phyloP scores from a whole-genome alignment of 192 early-diverging fungal species.

The Backusella tarrabulga region DNA sequence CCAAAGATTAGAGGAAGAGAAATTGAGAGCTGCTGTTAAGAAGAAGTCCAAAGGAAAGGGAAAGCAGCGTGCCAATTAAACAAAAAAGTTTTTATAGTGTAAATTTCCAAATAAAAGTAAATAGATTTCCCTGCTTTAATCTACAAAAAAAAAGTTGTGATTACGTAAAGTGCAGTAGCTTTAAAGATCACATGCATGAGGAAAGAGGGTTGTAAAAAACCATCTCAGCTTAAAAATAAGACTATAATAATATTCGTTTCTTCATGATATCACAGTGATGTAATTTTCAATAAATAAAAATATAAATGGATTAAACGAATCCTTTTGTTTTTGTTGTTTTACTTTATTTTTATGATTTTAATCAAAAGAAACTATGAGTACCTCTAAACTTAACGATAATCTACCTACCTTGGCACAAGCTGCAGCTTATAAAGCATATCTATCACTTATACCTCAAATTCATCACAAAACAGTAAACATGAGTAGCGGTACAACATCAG shows the following conservation, averaged over 20 bases:
- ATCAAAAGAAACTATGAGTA: not conserved
- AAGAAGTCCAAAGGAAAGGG: constrained; percentile 10
- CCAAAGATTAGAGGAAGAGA: not conserved
- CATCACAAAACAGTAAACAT: not conserved
- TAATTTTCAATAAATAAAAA: not conserved
- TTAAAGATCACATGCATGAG: too few relatives aligned
- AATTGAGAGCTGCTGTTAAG: not conserved
- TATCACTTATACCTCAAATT: not conserved
- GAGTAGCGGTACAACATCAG: not conserved
- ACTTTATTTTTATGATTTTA: not conserved
- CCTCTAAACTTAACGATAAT: not conserved
- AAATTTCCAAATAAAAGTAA: not conserved
- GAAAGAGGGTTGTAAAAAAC: too few relatives aligned
- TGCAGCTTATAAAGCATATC: not conserved
- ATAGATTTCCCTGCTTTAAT: not conserved
- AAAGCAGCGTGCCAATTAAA: constrained; percentile 3
- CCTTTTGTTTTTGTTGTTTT: not conserved
- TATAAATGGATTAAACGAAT: not conserved
- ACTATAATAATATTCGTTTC: not conserved
- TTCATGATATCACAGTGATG: not conserved
- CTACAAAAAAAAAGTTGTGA: not conserved
- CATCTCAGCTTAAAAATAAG: not conserved
- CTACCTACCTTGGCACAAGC: not conserved
- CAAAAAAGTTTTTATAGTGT: not conserved
- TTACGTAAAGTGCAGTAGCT: not conserved